phyloP scores from a whole-genome alignment of 257 asterid species.

The Solanum clarkiae region DNA sequence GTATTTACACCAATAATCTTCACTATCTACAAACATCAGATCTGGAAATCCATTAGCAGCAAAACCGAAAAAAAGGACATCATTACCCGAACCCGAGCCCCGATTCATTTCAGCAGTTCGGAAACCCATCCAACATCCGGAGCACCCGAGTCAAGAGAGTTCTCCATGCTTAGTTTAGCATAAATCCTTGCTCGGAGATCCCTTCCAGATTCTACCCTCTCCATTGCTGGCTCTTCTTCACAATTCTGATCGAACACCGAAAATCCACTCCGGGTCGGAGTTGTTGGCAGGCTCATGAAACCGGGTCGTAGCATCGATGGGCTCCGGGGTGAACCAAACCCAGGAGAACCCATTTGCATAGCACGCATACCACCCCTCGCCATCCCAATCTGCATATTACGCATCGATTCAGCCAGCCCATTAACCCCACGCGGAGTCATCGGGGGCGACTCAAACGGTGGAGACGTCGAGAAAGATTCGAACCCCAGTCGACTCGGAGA shows the following conservation, averaged over 20 bases:
- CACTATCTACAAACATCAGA: neutral
- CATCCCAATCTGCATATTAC: conserved; percentile 42
- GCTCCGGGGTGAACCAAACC: conserved; percentile 46
- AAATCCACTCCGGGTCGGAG: conserved; percentile 36
- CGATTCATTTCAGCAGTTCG: conserved; percentile 35
- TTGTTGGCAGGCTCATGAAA: conserved; percentile 43
- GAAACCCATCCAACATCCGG: conserved; percentile 57
- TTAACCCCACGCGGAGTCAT: conserved; percentile 31
- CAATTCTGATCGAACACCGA: conserved; percentile 22
- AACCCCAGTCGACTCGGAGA: conserved; percentile 17
- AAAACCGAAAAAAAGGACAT: neutral
- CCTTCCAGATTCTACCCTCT: conserved; percentile 72
- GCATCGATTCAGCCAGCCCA: conserved; percentile 49
- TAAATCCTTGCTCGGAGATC: conserved; percentile 61
- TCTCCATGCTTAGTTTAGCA: conserved; percentile 64
- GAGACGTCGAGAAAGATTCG: conserved; percentile 44
- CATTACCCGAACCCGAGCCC: neutral
- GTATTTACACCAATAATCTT: neutral
- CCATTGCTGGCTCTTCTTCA: conserved; percentile 68
- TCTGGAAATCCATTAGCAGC: neutral
- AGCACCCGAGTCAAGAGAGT: conserved; percentile 44
- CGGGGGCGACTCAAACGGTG: conserved; percentile 49
- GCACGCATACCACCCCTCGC: conserved; percentile 27
- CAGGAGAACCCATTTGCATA: conserved; percentile 26
- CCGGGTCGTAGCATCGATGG: conserved; percentile 31